Base-by-base conservation (phyloP, 495 filamentous ascomycete species). In the Halenospora varia region DNA sequence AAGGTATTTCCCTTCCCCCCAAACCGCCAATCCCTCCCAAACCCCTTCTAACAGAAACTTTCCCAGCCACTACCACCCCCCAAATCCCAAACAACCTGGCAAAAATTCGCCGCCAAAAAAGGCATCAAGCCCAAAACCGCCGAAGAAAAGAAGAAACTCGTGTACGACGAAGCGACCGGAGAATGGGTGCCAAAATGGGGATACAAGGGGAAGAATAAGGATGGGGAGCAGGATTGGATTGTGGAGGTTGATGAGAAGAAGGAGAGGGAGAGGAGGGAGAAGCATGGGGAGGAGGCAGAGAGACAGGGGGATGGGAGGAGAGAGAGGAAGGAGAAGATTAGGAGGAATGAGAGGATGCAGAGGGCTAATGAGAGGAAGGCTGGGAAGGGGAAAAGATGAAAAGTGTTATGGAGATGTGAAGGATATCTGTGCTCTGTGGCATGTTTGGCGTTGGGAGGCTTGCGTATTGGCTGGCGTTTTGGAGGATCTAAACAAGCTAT, bases 111-210 rank as follows among this genome's bases (percentile, higher is more conserved):
- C 18, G 86, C 84, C 74, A 96, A 93, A 81, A 94, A 96, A 75
- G 95, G 94, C 25, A 97, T 98, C 69, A 83, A 87, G 74, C 78
- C 85, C 60, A 91, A 90, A 78, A 84, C 83, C 69, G 77, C 81
- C 66, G 83, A 85, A 61, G 70, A 72, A 18, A 73, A 73, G 24
- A 77, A 80, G 57, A 91, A 96, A 70, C 75, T 87, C 63, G 82
- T 87, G 42, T 96, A 88, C 70, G 88, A 97, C 71, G 90, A 96
- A 73, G 83, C 73, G 52, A 90, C 78, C 23, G 88, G 88, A 48
- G 88, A 95, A 68, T 97, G 89, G 87, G 88, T 92, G 55, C 87
- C 89, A 46, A 87, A 86, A 71, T 98, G 92, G 90, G 94, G 94
- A 1, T 96, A 95, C 74, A 90, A 92, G 76, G 95, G 92, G 48